These are phyloP conservation scores for Hypoxylon sp. DNA, from an alignment of 2,329 filamentous ascomycete genomes.

Conservation along the genomic window DNA sequence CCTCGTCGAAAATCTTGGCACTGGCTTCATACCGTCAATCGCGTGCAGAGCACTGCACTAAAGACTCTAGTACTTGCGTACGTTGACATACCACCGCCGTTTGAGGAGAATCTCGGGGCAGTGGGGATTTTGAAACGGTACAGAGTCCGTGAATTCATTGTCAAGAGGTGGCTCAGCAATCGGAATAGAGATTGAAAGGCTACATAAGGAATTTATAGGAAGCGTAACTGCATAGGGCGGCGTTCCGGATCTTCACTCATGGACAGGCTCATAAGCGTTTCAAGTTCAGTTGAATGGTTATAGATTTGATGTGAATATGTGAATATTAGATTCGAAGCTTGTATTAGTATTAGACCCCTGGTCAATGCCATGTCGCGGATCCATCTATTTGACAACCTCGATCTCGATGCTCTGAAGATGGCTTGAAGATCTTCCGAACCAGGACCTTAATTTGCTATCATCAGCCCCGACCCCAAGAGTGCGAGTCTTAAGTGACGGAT, in stretches of 20 bases:
- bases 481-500: too few species aligned
- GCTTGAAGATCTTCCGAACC: background rate
- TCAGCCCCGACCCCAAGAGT: too few species aligned
- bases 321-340: background rate
- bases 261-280: too few species aligned
- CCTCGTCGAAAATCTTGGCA: constrained; percentile 73
- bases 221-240: constrained; percentile 28
- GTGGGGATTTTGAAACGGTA: constrained; percentile 75
- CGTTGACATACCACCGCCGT: constrained; percentile 85
- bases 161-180: constrained; percentile 88
- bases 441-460: background rate
- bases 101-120: constrained; percentile 66
- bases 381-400: too few species aligned
- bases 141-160: constrained; percentile 81
- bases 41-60: constrained; percentile 88
- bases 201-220: constrained; percentile 10
- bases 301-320: too few species aligned
- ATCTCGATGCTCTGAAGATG: background rate
- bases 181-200: constrained; percentile 65
- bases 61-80: constrained; percentile 93
- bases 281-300: too few species aligned
- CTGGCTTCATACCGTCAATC: constrained; percentile 89
- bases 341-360: background rate
- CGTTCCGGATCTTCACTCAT: constrained; percentile 30
- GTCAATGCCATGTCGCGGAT: too few species aligned